Evolutionary conservation across 2,329 filamentous ascomycete genomes (phyloP), one percentile per base, ranked within the genome.

Genomic region (Scytalidium lignicola): DNA sequence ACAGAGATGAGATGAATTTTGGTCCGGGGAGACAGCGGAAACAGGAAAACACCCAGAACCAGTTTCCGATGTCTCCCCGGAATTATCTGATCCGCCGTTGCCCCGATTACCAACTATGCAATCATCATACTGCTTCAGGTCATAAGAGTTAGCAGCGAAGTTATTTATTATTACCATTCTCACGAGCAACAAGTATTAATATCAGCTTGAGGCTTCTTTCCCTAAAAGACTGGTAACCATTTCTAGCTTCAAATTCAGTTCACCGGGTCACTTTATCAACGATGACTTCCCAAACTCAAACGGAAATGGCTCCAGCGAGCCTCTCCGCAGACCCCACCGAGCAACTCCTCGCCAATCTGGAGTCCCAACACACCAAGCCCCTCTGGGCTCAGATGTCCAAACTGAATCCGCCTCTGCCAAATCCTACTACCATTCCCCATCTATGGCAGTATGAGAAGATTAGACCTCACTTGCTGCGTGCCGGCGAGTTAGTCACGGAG

Each of bases 301-400:
- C 23, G 9, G 20, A 3, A 13, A 29, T 9, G 8, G 23, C 43
- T n/a, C 8, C 5, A 20, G 41, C 12, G 12, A 21, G 19, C 5
- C 9, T 23, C 19, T 18, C 41, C 19, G 15, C 7, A 12, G 22
- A 21, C 10, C 8, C 18, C 7, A 40, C 18, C 13, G 46, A 48
- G 17, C 19, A 17, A 12, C 46, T 48, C 12, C 21, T 48, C 8
- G 17, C 15, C n/a, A 39, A 48, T 37, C 47, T 51, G 17, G 48
- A 46, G 22, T 22, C 17, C 17, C 37, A 41, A 43, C 46, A 56
- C 18, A 58, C 48, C 3, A 53, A 59, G 13, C 75, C 74, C 0
- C 56, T 79, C 3, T 78, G 75, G 75, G 66, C 66, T 3, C 68
- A 74, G 41, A 77, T 78, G 73, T 62, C 60, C 28, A 59, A 58